Conservation (phyloP, 148 eudicot genomes). For the Arbutus unedo region DNA sequence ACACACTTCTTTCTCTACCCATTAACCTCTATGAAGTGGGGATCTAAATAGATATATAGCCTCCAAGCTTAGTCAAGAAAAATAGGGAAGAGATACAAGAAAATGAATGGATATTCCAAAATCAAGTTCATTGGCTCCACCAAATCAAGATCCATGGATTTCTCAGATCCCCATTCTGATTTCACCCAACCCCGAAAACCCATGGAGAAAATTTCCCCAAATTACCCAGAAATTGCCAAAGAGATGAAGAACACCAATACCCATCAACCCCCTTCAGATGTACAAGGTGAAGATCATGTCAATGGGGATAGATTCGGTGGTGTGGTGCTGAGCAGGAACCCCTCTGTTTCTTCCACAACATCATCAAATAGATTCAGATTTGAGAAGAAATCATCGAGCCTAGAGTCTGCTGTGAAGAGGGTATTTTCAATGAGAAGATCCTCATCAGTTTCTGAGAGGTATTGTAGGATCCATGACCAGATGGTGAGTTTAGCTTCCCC, state of each 20-base stretch:
- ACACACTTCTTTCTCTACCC: not conserved
- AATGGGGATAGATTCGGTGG: conserved; percentile 19
- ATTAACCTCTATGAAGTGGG: not conserved
- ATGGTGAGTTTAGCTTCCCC: conserved; percentile 19
- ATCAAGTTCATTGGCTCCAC: conserved; percentile 17
- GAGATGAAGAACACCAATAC: conserved; percentile 4
- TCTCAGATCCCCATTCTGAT: conserved; percentile 19
- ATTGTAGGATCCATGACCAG: conserved; percentile 43
- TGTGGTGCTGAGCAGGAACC: conserved; percentile 23
- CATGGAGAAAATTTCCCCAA: conserved; percentile 12
- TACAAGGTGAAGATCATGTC: conserved; percentile 13
- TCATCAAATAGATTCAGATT: conserved; percentile 19
- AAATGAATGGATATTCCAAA: conserved; percentile 36
- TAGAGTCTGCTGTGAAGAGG: conserved; percentile 33
- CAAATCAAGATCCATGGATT: conserved; percentile 33
- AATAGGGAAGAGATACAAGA: not conserved
- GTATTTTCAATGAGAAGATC: conserved; percentile 46
- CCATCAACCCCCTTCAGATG: not conserved
- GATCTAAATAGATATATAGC: not conserved
- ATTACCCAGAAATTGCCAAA: conserved; percentile 8
- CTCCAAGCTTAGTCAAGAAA: not conserved
- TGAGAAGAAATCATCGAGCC: conserved; percentile 15
- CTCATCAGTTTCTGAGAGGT: conserved; percentile 46
- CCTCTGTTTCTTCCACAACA: conserved; percentile 23
- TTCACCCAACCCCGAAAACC: conserved; percentile 15